Base-by-base conservation (phyloP, 2,329 filamentous ascomycete genomes). In the Botrytis fabae region DNA sequence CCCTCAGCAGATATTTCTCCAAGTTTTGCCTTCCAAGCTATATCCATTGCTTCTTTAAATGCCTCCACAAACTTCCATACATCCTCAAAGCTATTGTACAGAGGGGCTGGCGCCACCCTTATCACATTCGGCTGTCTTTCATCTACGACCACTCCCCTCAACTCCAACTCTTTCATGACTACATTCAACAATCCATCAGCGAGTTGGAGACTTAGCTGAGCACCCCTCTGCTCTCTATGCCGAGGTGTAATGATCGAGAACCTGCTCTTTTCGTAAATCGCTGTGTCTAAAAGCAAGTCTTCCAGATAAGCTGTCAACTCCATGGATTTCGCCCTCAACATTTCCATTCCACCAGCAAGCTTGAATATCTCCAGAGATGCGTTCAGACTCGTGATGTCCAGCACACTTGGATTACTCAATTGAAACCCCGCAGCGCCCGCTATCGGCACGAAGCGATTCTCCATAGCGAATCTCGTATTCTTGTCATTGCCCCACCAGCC, bases 401-500 rank as follows among this genome's bases (percentile, higher is more conserved):
- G 83, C 25, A 92, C 89, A 44, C 88, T 91, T 0, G 92, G 92
- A 78, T 95, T 95, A 61, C 89, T 92, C 54, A 95, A 82, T 80
- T 95, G 92, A 80, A 91, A 95, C 4, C 92, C 93, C 16, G 89
- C 90, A 1, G 93, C 93, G 32, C 93, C 92, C 4, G 87, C 84
- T 66, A 92, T 92, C 5, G 93, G 92, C 20, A 88, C 83, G 80
- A 94, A 94, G 81, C 86, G 80, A 68, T 91, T 94, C n/a, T 89
- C 87, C 93, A 95, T 95, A n/a, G 84, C 83, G 81, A 95, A 95
- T 4, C 93, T 85, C 44, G 86, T 89, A 61, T 81, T 81, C 78
- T 92, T 93, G 80, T 92, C 89, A 73, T 89, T 91, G 42, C 92
- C 92, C 92, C 92, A 95, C 93, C 93, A 95, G 18, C 93, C 93